These are phyloP conservation scores for Globisporangium cederbergense DNA, from an alignment of 352 stramenopile genomes.

Conservation along the genomic window DNA sequence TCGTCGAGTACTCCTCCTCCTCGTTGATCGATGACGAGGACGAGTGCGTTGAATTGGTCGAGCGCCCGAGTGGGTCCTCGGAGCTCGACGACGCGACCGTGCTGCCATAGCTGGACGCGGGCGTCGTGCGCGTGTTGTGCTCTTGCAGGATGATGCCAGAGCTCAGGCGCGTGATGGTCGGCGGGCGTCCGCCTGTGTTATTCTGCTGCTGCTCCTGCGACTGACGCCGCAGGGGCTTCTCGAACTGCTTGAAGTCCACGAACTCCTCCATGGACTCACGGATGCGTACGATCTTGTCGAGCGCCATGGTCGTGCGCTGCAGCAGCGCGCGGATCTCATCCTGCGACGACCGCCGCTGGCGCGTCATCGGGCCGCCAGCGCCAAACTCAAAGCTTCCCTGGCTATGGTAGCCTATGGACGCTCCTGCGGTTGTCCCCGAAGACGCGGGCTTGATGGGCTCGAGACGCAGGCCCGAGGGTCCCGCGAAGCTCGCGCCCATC, in stretches of 20 bases:
- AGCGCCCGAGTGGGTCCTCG: slow-evolving; percentile 33
- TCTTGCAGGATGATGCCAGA: slow-evolving; percentile 14
- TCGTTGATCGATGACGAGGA: slow-evolving; percentile 33
- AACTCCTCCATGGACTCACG: slow-evolving; percentile 80
- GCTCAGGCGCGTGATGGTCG: slow-evolving; percentile 11
- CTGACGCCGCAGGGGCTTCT: slow-evolving; percentile 31
- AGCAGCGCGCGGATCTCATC: slow-evolving; percentile 76
- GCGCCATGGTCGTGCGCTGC: slow-evolving; percentile 55
- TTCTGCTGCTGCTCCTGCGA: slow-evolving; percentile 7
- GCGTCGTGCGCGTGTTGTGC: slow-evolving; percentile 21
- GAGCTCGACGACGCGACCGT: slow-evolving; percentile 42
- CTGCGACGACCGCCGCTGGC: slow-evolving; percentile 43
- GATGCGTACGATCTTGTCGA: slow-evolving; percentile 84
- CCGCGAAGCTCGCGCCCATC: slow-evolving; percentile 14
- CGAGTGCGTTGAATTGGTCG: slow-evolving; percentile 46
- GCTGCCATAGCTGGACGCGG: slow-evolving; percentile 55
- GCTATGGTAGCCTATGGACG: neutral
- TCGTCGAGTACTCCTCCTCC: slow-evolving; percentile 38
- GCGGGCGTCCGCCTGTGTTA: neutral
- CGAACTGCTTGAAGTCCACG: slow-evolving; percentile 81
- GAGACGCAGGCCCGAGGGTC: slow-evolving; percentile 9
- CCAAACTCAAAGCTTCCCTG: slow-evolving; percentile 7
- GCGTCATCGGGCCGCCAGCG: slow-evolving; percentile 4
- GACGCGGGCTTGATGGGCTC: slow-evolving; percentile 15
- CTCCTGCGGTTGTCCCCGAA: neutral